Evolutionary conservation across 2,329 filamentous ascomycete genomes (phyloP).

Genomic region (Colletotrichum sp.): DNA sequence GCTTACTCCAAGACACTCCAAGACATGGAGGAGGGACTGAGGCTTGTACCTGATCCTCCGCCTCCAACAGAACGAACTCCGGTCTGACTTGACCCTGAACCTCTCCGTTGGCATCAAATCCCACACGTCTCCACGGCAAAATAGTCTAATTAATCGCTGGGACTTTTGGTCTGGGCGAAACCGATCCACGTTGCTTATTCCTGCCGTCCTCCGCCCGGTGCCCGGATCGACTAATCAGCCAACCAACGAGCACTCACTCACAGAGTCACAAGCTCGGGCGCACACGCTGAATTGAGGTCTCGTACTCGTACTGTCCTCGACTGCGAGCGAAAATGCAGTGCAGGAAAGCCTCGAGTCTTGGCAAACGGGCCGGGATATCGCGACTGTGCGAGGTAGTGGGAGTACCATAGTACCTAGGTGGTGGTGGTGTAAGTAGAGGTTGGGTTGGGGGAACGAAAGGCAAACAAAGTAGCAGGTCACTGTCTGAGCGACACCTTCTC

Average conservation of each 20-base stretch:
- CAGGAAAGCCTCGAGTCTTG: background rate
- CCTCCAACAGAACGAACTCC: background rate
- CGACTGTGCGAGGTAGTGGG: background rate
- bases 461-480: background rate
- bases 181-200: conserved; percentile 10
- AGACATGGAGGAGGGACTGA: background rate
- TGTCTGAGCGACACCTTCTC: background rate
- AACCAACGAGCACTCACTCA: background rate
- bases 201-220: background rate
- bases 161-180: background rate
- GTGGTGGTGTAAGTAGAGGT: background rate
- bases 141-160: background rate
- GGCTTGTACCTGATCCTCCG: conserved; percentile 1
- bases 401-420: background rate
- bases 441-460: background rate
- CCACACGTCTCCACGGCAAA: background rate
- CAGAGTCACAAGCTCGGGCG: background rate
- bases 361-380: background rate
- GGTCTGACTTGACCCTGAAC: background rate
- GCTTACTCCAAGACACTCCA: background rate
- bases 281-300: background rate
- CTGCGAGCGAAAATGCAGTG: background rate
- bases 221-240: background rate
- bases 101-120: background rate
- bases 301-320: background rate